These are phyloP conservation scores for Starmerella vaccinii DNA, from an alignment of 805 yeast species.

Conservation along the genomic window DNA sequence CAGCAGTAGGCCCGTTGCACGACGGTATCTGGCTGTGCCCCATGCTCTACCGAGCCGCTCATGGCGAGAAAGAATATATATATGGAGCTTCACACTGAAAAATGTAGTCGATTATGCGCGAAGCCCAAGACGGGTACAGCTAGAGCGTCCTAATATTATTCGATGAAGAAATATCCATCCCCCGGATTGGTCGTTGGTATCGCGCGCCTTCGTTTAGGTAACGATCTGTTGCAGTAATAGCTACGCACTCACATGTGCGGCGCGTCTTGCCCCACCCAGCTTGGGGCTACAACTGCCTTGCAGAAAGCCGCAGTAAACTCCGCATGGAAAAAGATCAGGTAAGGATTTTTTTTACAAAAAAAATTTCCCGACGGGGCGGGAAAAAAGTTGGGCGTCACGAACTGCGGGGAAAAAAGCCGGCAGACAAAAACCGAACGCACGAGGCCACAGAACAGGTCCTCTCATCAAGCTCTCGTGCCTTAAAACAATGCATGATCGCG, in stretches of 20 bases:
- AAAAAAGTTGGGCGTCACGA: too few species aligned
- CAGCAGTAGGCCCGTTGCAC: conserved; percentile 33
- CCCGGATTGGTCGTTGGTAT: conserved; percentile 6
- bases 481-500: background rate
- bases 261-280: conserved; percentile 8
- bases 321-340: background rate
- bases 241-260: conserved; percentile 7
- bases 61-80: background rate
- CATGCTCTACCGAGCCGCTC: conserved; percentile 7
- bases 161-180: conserved; percentile 5
- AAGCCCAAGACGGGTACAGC: background rate
- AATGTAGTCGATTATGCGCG: background rate
- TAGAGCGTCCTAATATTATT: background rate
- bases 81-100: background rate
- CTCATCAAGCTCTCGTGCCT: too few species aligned
- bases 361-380: background rate
- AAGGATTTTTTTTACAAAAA: too few species aligned
- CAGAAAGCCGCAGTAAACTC: conserved; percentile 2
- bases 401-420: too few species aligned
- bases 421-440: too few species aligned
- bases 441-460: too few species aligned
- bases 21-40: conserved; percentile 14
- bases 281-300: conserved; percentile 1
- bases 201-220: conserved; percentile 8
- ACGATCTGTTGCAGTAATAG: conserved; percentile 4